Base-by-base conservation (phyloP, 192 early-diverging fungal genomes). In the Coemansia sp. region DNA sequence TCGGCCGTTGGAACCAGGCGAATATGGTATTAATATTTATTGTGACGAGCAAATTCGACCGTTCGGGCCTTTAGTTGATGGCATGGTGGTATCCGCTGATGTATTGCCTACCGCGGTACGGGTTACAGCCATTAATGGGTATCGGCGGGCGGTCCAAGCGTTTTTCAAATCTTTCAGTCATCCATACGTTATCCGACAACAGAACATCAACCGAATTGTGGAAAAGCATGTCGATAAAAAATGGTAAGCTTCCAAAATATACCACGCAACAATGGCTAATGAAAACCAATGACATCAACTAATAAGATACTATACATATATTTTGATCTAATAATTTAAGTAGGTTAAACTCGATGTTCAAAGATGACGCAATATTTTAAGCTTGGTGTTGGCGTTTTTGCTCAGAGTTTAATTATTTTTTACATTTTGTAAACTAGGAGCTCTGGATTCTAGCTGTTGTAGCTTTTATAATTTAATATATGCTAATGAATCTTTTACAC, bases 21-120 rank as follows among this genome's bases (percentile, higher is more conserved):
- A 85, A 69, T 89, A 72, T 42, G 78, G 79, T 0, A 77, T 89
- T 10, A 77, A 75, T 22, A 70, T 92, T 4, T 84, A 88, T 61
- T 80, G 85, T 32, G 94, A 96, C 20, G 61, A 69, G 2, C 72
- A 88, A 72, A 84, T 97, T 17, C 87, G 88, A 5, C 78, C 86
- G 5, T 98, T 98, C 86, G 97, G 97, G 0, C 95, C 95, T 10
- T 72, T 99, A 17, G 84, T 91, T 19, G 82, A 90, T 69, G 88
- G 89, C 8, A 90, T 90, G 87, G 85, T 96, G 2, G 88, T 96
- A 11, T 90, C 90, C 0, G 85, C 90, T 49, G 79, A 85, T 13
- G 79, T 87, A 0, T 80, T 99, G 13, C 92, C 93, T 1, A 84
- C 87, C 14, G 78, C 96, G 2, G 93, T 95, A 0, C 80, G 96